Base-by-base conservation (phyloP, 2,329 filamentous ascomycete species). In the Aureobasidium pullulans region DNA sequence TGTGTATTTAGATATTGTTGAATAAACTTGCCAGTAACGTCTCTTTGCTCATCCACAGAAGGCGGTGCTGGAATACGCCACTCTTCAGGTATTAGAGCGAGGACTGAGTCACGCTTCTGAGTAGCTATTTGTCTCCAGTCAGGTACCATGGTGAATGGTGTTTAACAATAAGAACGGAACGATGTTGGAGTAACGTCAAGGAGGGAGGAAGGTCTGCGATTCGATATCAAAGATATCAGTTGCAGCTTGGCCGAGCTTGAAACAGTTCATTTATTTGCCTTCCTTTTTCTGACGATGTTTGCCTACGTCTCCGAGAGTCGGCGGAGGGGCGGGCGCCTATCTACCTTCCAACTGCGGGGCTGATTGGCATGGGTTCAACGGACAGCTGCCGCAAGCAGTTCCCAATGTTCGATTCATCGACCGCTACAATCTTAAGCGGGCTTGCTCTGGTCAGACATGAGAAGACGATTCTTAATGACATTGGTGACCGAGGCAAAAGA, bases 21-120 rank as follows among this genome's bases (percentile, higher is more conserved):
- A 44, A 85, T 78, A 63, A 81, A 85, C 13, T 72, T 60, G 6
- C 80, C 80, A 0, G 81, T 84, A 8, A 84, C 76, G 68, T 84
- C 81, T 65, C 76, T 76, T 60, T 83, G 78, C 61, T 84, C 75
- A 52, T 77, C 71, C 0, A 74, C 66, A 1, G 77, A 69, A 1
- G 82, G 82, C 1, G 81, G 67, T 39, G 70, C 68, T 8, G 73
- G 50, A 4, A 85, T 69, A 23, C 74, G 75, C 83, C 84, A 86
- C 71, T 81, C 76, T 36, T 75, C 57, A 0, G 84, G 83, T 52
- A 87, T 84, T 1, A 79, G 72, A 9, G 76, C 71, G 29, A 80
- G 72, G 56, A 84, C 78, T 0, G 77, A 73, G 34, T 80, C 76
- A 42, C 82, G 76, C 69, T 86, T 86, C 19, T 73, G 72, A 58